phyloP scores from a whole-genome alignment of 306 rosid genomes.

The Lotus japonicus region DNA sequence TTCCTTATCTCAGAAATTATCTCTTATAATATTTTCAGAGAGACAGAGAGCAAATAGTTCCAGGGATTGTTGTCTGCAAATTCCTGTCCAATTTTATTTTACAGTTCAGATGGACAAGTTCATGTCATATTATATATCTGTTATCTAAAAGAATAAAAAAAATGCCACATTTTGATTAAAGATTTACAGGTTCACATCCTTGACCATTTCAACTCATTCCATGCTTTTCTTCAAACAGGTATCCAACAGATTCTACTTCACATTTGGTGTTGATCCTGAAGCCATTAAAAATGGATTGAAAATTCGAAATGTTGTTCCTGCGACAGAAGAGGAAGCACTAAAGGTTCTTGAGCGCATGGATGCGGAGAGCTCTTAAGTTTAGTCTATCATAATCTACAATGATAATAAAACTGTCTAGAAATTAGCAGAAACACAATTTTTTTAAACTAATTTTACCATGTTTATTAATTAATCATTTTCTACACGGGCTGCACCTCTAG shows the following conservation, averaged over 20 bases:
- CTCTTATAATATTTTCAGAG: background rate
- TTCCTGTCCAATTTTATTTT: background rate
- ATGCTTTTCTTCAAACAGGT: constrained; percentile 36
- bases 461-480: too few species aligned
- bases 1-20: background rate
- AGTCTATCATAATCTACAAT: background rate
- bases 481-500: too few species aligned
- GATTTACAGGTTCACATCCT: background rate
- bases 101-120: background rate
- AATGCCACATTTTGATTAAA: background rate
- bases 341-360: constrained; percentile 70
- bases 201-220: background rate
- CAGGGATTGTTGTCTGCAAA: background rate
- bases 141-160: background rate
- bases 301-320: constrained; percentile 66
- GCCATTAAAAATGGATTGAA: constrained; percentile 49
- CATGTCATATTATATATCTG: background rate
- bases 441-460: too few species aligned
- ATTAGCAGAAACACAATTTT: too few species aligned
- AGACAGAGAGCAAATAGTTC: background rate
- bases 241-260: constrained; percentile 83
- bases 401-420: too few species aligned
- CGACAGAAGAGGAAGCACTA: constrained; percentile 68
- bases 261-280: constrained; percentile 53
- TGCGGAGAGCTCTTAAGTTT: constrained; percentile 39